These are phyloP conservation scores for Penicillium dipodomyicola DNA, from an alignment of 495 filamentous ascomycete genomes.

Conservation along the genomic window DNA sequence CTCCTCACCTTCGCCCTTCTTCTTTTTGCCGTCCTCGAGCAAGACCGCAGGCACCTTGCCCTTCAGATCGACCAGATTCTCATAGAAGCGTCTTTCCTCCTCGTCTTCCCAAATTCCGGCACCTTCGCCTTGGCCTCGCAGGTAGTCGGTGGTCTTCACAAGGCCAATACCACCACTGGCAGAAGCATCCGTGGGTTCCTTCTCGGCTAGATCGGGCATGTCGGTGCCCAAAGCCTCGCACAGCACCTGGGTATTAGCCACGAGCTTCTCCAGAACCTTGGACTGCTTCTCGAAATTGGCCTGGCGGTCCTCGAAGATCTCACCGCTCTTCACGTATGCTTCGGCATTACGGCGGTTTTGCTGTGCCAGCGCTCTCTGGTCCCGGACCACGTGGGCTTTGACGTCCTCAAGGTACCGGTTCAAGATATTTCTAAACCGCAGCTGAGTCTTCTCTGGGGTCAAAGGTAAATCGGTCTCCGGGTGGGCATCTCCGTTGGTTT, in stretches of 20 bases:
- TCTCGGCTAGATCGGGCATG: slow-evolving; percentile 89
- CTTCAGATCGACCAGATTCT: slow-evolving; percentile 92
- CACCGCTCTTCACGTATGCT: slow-evolving; percentile 96
- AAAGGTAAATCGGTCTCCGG: slow-evolving; percentile 63
- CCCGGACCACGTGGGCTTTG: slow-evolving; percentile 80
- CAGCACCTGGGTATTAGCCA: slow-evolving; percentile 86
- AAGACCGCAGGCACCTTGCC: slow-evolving; percentile 92
- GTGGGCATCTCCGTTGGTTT: slow-evolving; percentile 40
- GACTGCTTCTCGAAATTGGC: slow-evolving; percentile 90
- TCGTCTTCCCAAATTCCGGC: slow-evolving; percentile 99
- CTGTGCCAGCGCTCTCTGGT: slow-evolving; percentile 77
- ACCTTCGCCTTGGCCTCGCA: slow-evolving; percentile 84
- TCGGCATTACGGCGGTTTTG: slow-evolving; percentile 95
- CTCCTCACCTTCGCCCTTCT: slow-evolving; percentile 75
- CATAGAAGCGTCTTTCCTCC: slow-evolving; percentile 95
- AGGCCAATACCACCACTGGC: slow-evolving; percentile 82
- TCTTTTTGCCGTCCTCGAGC: slow-evolving; percentile 93
- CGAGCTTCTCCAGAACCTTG: slow-evolving; percentile 86
- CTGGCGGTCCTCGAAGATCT: slow-evolving; percentile 98
- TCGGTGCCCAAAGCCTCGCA: slow-evolving; percentile 86
- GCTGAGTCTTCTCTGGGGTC: slow-evolving; percentile 69
- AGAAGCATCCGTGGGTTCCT: slow-evolving; percentile 62
- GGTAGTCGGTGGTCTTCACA: slow-evolving; percentile 89
- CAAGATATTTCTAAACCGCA: slow-evolving; percentile 84
- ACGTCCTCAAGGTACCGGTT: slow-evolving; percentile 91